Base-by-base conservation (phyloP, 78 protist genomes). In the Tieghemostelium lacteum region DNA sequence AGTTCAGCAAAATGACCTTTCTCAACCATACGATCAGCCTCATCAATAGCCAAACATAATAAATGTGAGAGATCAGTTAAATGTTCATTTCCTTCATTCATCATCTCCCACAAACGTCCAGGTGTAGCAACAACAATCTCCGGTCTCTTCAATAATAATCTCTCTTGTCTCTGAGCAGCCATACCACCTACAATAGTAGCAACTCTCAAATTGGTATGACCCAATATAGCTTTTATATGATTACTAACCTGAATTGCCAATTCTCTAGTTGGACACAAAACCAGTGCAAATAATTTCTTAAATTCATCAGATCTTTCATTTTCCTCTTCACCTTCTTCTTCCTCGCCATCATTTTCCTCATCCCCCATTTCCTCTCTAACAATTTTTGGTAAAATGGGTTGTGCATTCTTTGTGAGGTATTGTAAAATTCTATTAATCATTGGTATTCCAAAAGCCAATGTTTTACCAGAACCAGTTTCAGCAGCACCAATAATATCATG, bases 381-480 rank as follows among this genome's bases (percentile, higher is more conserved):
- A 12, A 45, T 28, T 28, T 42, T 45, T 24, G 14, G 20, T 0
- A 10, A 24, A 57, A 42, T 62, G 16, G 16, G 12, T 28, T 36
- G 70, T 29, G 52, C 42, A 70, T 70, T 50, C 26, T 70, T 70
- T 70, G 63, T 70, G 36, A 64, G 37, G 54, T 65, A 70, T 42
- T 66, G 36, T 64, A 94, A 50, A 34, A 94, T 66, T 24, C 63
- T 88, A 37, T 92, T 72, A n/a, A 92, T 29, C 73, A 92, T 78
- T 72, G 98, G 98, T 19, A 96, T 70, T 28, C 92, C 95, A 62
- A 96, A 96, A n/a, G 97, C 96, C 16, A 96, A 85, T 19, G 98
- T 96, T 76, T 96, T 96, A 31, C 98, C 98, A 2, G 96, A 93
- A 55, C 98, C 97, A 58, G 95, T 92, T 63, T 92, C 85, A 14